Evolutionary conservation across 768 basidiomycete genomes (phyloP), one percentile per base, ranked within the genome.

Genomic region (Calocera cornea): DNA sequence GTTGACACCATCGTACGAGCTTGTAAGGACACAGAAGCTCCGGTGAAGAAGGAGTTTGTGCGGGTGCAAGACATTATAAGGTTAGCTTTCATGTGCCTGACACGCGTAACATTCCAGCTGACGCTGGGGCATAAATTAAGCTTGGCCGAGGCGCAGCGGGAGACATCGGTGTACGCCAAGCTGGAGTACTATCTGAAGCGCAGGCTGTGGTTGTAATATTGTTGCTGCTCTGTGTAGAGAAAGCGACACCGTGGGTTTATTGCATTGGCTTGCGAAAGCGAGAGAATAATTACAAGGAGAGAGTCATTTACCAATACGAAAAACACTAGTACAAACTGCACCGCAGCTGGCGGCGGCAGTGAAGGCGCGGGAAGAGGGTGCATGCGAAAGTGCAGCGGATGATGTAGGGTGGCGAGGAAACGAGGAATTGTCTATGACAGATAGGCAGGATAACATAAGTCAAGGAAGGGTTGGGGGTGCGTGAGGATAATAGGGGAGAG

Each of bases 171-270:
- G 71, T 89, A 91, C 75, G 85, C 92, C 16, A 92, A 93, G 78
- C 88, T 95, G 85, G 94, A 97, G 73, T 92, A 95, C 75, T 91
- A 90, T 0, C 81, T 97, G 64, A 97, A 95, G 81, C 81, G 92
- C 70, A 78, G 95, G 74, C 77, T 95, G 68, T 95, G 93, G 93
- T 77, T 95, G 63, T 60, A 60, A 22, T 16, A 31, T 60, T 65
- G 64, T 8, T 71, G 29, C 64, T 7, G 34, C 16, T 17, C 34
- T 24, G 10, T 31, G 54, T 27, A 10, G 31, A 60, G 54, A 60
- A 47, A 19, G 44, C 8, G 19, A 19, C 3, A 7, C 5, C 44
- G 16, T 5, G 5, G 19, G 24, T 38, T 47, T 47, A 24, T 60
- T 67, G 54, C 34, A 67, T 64, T 60, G 54, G 31, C 31, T 60